phyloP scores from a whole-genome alignment of 129 eudicot genomes.

The Rutidosis leptorrhynchoides region DNA sequence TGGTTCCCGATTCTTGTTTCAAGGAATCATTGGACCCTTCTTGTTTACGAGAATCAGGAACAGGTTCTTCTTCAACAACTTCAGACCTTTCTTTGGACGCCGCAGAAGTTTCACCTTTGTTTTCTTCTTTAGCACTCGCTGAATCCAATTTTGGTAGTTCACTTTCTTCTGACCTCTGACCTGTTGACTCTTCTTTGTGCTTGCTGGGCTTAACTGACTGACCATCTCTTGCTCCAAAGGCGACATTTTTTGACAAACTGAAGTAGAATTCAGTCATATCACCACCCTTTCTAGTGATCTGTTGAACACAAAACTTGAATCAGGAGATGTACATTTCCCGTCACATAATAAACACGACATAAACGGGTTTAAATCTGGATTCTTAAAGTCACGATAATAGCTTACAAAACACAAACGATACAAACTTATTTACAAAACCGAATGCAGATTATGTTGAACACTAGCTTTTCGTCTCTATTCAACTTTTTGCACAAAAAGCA shows the following conservation, averaged over 20 bases:
- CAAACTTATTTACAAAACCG: neutral
- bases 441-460: neutral
- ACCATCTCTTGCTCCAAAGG: constrained; percentile 62
- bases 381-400: neutral
- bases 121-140: constrained; percentile 21
- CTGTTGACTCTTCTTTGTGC: constrained; percentile 34
- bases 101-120: constrained; percentile 25
- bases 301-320: constrained; percentile 1
- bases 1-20: constrained; percentile 24
- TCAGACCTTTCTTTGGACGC: constrained; percentile 36
- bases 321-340: neutral
- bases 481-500: neutral
- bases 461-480: neutral
- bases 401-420: neutral
- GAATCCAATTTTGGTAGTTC: constrained; percentile 29
- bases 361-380: neutral
- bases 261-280: constrained; percentile 73
- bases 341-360: neutral
- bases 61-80: constrained; percentile 24
- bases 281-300: constrained; percentile 80
- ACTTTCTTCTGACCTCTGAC: constrained; percentile 26
- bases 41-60: constrained; percentile 30
- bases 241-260: constrained; percentile 69
- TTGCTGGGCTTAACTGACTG: constrained; percentile 26
- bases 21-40: constrained; percentile 22